Base-by-base conservation (phyloP, 2,329 filamentous ascomycete species). In the Samsoniella hepiali region DNA sequence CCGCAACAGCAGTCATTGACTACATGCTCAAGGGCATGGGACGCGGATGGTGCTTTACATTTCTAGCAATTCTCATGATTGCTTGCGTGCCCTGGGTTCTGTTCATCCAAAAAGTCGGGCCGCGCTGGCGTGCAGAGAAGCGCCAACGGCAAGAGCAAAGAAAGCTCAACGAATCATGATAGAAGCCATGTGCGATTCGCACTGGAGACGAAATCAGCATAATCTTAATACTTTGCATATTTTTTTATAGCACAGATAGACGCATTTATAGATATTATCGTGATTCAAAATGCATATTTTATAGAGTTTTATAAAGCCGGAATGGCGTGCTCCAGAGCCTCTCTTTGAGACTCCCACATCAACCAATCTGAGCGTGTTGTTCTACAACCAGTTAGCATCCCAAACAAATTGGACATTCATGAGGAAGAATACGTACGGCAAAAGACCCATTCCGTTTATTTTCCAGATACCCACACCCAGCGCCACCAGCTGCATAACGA, bases 361-460 rank as follows among this genome's bases (percentile, higher is more conserved):
- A 99, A 81, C 95, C 95, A 99, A 76, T 99, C 95, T 68, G 93
- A 97, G 74, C 92, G 88, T 65, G 95, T 98, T 61, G 95, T 99
- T 70, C 91, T 95, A 68, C 65, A 42, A 17, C 22, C n/a, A 38
- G 40, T 27, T 56, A 64, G 55, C 42, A 55, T 22, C 7, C 9
- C 44, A 42, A 34, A 44, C 8, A 17, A 27, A 32, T 38, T 13
- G 29, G 5, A 31, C 34, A 15, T 53, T 44, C 11, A 42, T 62
- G 69, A 77, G 5, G 15, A 51, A 11, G 45, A 42, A 10, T 55
- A 86, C 90, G 74, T 82, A 94, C 87, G 95, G 95, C 75, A 99
- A 81, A 69, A 99, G 78, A 0, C 95, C 95, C 95, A 99, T 99
- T 44, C 85, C 88, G 76, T 98, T 97, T 34, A 99, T 88, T 77